Evolutionary conservation across 495 filamentous ascomycete species (phyloP).

Genomic region (Recurvomyces mirabilis): DNA sequence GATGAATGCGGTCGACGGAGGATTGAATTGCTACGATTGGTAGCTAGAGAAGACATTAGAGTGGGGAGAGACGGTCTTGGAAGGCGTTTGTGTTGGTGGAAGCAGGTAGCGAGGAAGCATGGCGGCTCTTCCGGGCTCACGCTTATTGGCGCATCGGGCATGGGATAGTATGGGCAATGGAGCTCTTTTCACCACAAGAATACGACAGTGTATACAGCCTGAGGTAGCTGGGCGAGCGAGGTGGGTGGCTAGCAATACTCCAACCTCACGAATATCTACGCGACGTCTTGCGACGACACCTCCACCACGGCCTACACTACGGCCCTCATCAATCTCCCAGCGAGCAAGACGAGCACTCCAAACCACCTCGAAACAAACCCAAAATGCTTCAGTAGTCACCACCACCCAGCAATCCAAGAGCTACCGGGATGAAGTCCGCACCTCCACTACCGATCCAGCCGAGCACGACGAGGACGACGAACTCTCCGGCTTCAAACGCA

Average conservation of each 20-base stretch:
- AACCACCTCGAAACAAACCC: slow-evolving; percentile 1
- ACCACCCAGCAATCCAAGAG: slow-evolving; percentile 3
- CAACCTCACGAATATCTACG: too few relatives aligned
- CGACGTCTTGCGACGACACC: too few relatives aligned
- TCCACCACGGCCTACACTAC: neutral
- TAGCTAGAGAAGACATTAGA: too few relatives aligned
- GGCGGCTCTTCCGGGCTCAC: slow-evolving; percentile 21
- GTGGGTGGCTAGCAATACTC: too few relatives aligned
- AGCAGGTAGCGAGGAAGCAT: neutral
- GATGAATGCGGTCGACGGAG: too few relatives aligned
- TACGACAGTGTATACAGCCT: too few relatives aligned
- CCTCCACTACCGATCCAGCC: slow-evolving; percentile 21
- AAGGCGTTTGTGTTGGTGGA: neutral
- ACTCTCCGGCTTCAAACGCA: slow-evolving; percentile 50
- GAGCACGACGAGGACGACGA: slow-evolving; percentile 41
- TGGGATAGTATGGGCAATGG: slow-evolving; percentile 29
- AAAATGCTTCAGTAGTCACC: neutral
- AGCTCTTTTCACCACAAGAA: slow-evolving; percentile 28
- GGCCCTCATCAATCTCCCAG: neutral
- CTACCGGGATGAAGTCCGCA: slow-evolving; percentile 22
- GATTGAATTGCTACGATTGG: too few relatives aligned
- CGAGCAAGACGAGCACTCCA: slow-evolving; percentile 7
- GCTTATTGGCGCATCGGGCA: slow-evolving; percentile 19
- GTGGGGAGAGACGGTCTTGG: too few relatives aligned
- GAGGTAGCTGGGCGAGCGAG: neutral